These are phyloP conservation scores for Uronychia binucleata DNA, from an alignment of 73 alveolate genomes.

Conservation along the genomic window DNA sequence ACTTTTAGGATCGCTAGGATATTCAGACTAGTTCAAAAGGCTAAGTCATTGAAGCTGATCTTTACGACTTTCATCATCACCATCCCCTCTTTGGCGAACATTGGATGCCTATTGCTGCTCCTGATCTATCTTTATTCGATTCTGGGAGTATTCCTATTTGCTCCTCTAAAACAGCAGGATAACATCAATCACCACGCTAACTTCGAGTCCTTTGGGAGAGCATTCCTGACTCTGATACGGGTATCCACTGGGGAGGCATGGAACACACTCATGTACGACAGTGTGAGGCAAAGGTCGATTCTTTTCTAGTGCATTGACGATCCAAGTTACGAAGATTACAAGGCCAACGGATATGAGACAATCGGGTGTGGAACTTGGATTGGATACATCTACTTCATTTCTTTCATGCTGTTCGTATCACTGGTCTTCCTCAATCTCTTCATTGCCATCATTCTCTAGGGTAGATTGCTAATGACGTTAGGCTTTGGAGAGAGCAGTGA, in stretches of 20 bases:
- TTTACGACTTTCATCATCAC: slow-evolving; percentile 27
- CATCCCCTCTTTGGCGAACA: slow-evolving; percentile 52
- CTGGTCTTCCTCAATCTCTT: slow-evolving; percentile 67
- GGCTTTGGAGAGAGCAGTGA: slow-evolving; percentile 36
- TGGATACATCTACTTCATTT: slow-evolving; percentile 34
- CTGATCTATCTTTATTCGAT: slow-evolving; percentile 29
- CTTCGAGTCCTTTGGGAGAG: slow-evolving; percentile 13
- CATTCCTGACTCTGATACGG: slow-evolving; percentile 19
- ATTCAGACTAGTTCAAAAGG: slow-evolving; percentile 19
- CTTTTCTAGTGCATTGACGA: slow-evolving; percentile 14
- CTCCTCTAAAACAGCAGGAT: slow-evolving; percentile 34
- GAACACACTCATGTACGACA: slow-evolving; percentile 37
- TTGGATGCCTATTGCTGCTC: slow-evolving; percentile 42
- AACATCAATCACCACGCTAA: slow-evolving; percentile 12
- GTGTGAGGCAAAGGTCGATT: not conserved
- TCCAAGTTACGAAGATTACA: slow-evolving; percentile 2
- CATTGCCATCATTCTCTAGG: slow-evolving; percentile 71
- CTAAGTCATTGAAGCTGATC: slow-evolving; percentile 3
- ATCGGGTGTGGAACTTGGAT: slow-evolving; percentile 35
- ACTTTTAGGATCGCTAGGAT: slow-evolving; percentile 31
- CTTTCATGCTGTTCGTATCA: slow-evolving; percentile 58
- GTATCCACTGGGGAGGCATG: slow-evolving; percentile 50
- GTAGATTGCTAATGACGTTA: slow-evolving; percentile 1
- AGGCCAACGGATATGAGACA: slow-evolving; percentile 5
- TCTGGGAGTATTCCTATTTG: slow-evolving; percentile 37